Base-by-base conservation (phyloP, 2,329 filamentous ascomycete species). In the Daldinia sp. region DNA sequence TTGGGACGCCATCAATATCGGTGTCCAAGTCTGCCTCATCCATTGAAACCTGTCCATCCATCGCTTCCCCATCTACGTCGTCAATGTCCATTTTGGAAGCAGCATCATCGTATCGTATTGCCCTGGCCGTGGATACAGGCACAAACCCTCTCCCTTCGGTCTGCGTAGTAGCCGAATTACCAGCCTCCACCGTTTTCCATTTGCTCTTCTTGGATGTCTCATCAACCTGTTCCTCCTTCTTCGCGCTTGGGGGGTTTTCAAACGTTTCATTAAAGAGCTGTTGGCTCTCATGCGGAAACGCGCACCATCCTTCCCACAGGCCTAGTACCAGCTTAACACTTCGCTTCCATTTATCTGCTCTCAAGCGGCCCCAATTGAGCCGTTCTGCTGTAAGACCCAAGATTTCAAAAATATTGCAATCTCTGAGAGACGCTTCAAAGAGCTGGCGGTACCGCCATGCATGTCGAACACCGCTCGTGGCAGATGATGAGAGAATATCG, bases 391-490 rank as follows among this genome's bases (percentile, higher is more conserved):
- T 84, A 57, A 85, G 80, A 0, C 93, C 93, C 2, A 97, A 83
- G 43, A 85, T 83, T 71, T 91, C 90, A 71, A 97, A 96, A 0
- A 74, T 87, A 59, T 87, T 85, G 58, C 87, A 85, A 7, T 85
- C 79, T 27, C 86, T 87, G 21, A 97, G 81, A 0, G 90, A 87
- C 0, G 82, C 81, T 74, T 96, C 93, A 64, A 97, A 93, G 2
- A 94, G 83, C 68, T 91, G 88, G 19, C 93, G 84, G 73, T 93
- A 97, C 54, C 93, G 89, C 92, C 93, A 97, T 2, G 92, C 91
- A 74, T 94, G 91, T 1, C 91, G 88, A 21, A 94, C 88, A 1
- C 89, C 90, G 66, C 90, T 91, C 8, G 89, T 92, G 0, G 90
- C 92, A 0, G 85, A 86, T 0, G 91, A 91, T 0, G 91, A 91